Base-by-base conservation (phyloP, 2,329 filamentous ascomycete species). In the Karstenula rhodostoma region DNA sequence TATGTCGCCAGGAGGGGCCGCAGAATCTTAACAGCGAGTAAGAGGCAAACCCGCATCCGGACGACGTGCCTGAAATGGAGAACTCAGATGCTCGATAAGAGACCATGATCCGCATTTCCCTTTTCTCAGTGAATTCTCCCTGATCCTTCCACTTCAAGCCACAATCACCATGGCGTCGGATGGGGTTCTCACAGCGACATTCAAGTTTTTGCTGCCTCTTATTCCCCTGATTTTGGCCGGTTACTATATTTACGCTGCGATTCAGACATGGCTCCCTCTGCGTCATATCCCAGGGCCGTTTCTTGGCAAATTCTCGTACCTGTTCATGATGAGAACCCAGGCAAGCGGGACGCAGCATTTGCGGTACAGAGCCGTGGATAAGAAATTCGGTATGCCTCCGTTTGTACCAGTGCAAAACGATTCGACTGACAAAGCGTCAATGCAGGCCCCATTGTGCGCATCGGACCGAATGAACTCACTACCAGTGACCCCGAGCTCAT, bases 401-500 rank as follows among this genome's bases (percentile, higher is more conserved):
- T 44, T 44, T 10, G 19, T 22, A 23, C 17, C 17, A 8, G 3
- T 12, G 10, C n/a, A 22, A 12, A 12, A 1, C 4, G 19, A 22
- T 12, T 44, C 8, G 42, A 9, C 22, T 42, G 19, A 40, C 22
- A 27, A 1, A 42, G 9, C 17, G 35, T 59, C 23, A 32, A 44
- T 46, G 19, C 19, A 67, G 76, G 75, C 35, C 67, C 74, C 19
- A 67, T 79, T 40, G 78, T 76, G 70, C 49, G 82, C 23, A 76
- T 81, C 29, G 78, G 80, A 0, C 82, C 83, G 15, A 81, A 80
- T 17, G 62, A 82, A 49, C 69, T 84, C 40, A 63, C 82, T 43
- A 83, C 82, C 0, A 77, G 78, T 19, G 81, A 81, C 23, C 76
- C 82, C 0, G 79, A 82, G 33, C 72, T 83, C 15, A 77, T 81